Evolutionary conservation across 116 monocot species (phyloP), one percentile per base, ranked within the genome.

Genomic region (Cymodocea nodosa): DNA sequence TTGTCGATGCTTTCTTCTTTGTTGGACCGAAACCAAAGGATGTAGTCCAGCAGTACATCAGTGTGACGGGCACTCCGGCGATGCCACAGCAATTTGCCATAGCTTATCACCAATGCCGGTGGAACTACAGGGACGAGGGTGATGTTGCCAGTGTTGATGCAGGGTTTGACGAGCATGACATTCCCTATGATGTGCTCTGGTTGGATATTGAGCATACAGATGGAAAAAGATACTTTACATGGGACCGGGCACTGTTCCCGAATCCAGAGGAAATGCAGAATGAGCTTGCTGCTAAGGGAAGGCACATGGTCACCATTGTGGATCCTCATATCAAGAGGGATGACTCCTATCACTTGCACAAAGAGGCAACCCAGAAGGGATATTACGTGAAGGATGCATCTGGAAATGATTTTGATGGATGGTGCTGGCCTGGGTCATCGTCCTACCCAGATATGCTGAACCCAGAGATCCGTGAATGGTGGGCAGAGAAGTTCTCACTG

Each of bases 201-300:
- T 88, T 98, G n/a, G 97, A 98, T 63, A 98, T 98, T 15, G 97
- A 98, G 76, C 97, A 98, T 60, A 84, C 97, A 2, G 89, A 91
- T 78, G 85, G 81, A 34, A 98, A 92, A 73, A 82, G 76, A 66
- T 98, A 98, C 74, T 98, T 98, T 69, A 98, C 97, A 8, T 98
- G 92, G 97, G 97, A 98, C 70, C 71, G 51, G 39, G 59, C 71
- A 40, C 17, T 81, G 66, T 98, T 98, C 75, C 92, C 97, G 5
- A 67, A 88, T 56, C 92, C 92, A 7, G 84, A 74, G 70, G 84
- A 84, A 67, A 98, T 98, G 97, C 97, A 98, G 84, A 74, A 67
- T 57, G 85, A 83, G 64, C 64, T 98, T 59, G 72, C 76, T 8
- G 78, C 37, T 0, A 98, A 89, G 66, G 97, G 97, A 62, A 88